These are phyloP conservation scores for Inga laurina DNA, from an alignment of 306 rosid species.

Conservation along the genomic window DNA sequence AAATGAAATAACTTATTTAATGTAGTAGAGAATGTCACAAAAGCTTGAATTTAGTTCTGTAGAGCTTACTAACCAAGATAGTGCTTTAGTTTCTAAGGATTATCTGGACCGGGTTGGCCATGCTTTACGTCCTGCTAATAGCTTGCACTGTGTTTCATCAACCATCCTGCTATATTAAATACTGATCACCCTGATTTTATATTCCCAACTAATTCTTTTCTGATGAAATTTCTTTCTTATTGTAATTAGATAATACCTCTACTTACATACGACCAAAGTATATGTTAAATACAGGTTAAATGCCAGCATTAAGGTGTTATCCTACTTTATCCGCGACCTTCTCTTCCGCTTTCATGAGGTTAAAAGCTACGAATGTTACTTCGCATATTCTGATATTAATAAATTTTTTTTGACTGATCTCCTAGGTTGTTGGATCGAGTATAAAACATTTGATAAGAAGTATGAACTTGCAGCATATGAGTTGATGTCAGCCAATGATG, in stretches of 20 bases:
- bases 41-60: conserved; percentile 9
- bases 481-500: conserved; percentile 92
- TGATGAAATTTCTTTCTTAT: conserved; percentile 3
- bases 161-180: conserved; percentile 10
- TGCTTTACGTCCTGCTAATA: conserved; percentile 12
- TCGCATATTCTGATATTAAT: conserved; percentile 23
- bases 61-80: conserved; percentile 18
- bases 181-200: not conserved
- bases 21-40: conserved; percentile 6
- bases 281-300: conserved; percentile 10
- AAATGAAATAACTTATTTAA: conserved; percentile 27
- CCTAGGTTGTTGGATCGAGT: conserved; percentile 83
- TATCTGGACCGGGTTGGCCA: not conserved
- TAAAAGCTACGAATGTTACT: conserved; percentile 11
- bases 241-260: conserved; percentile 22
- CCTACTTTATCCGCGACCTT: conserved; percentile 3
- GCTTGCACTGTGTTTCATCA: not conserved
- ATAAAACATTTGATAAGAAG: conserved; percentile 54
- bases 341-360: not conserved
- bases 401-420: conserved; percentile 23
- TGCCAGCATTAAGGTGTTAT: conserved; percentile 8
- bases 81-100: not conserved
- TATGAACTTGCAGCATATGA: conserved; percentile 85
- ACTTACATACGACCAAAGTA: not conserved
- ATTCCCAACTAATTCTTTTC: not conserved